These are phyloP conservation scores for Macrophomina tecta DNA, from an alignment of 2,329 filamentous ascomycete species.

Conservation along the genomic window DNA sequence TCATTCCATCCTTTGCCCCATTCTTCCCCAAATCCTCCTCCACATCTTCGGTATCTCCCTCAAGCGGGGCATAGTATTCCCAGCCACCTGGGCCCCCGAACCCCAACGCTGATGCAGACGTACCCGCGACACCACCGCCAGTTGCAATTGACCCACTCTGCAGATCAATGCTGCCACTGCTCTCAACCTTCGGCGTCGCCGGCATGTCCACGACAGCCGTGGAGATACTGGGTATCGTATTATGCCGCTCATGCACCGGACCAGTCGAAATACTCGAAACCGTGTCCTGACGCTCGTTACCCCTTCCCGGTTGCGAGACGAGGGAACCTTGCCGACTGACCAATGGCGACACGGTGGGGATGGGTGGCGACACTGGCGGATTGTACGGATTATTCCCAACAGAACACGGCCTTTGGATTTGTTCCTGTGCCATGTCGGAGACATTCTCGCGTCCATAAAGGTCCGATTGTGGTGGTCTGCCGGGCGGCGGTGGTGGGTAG, in stretches of 20 bases:
- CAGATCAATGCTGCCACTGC: neutral
- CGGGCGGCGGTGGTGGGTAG: neutral
- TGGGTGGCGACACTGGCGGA: constrained; percentile 5
- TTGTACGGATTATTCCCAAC: neutral
- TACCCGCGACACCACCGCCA: neutral
- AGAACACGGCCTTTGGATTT: neutral
- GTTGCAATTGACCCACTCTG: neutral
- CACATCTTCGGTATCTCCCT: constrained; percentile 29
- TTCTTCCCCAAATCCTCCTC: constrained; percentile 45
- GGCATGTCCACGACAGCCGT: neutral
- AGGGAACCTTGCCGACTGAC: neutral
- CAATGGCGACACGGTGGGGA: neutral
- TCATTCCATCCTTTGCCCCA: constrained; percentile 36
- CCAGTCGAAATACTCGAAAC: constrained; percentile 8
- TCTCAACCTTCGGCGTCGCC: neutral
- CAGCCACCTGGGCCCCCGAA: constrained; percentile 46
- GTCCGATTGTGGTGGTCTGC: neutral
- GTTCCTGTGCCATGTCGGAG: neutral
- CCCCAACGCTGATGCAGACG: constrained; percentile 37
- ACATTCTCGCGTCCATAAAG: neutral
- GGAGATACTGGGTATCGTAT: neutral
- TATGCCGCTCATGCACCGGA: neutral
- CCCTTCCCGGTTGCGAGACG: neutral
- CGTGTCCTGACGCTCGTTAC: constrained; percentile 1
- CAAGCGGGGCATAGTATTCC: constrained; percentile 37